Percentiles rank a stretch among this genome's conserved stretches.
Evolutionary conservation across 495 filamentous ascomycete species (phyloP).

Genomic region (Hypoxylon trugodes): DNA sequence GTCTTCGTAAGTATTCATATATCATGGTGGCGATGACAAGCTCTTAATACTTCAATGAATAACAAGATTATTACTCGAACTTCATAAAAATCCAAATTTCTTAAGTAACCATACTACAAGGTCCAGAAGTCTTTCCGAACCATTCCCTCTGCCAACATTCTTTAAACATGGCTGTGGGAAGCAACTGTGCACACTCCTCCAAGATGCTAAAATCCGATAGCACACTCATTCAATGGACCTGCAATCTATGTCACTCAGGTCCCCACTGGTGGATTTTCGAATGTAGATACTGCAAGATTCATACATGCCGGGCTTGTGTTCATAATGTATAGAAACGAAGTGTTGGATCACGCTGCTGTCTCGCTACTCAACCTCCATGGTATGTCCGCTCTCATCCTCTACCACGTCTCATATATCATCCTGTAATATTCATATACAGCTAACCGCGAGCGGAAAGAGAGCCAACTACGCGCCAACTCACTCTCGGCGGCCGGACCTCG

Average conservation of each 20-base stretch:
- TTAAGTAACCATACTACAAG: too few relatives aligned
- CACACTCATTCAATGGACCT: constrained; percentile 78
- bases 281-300: constrained; percentile 79
- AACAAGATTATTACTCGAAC: too few relatives aligned
- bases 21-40: too few relatives aligned
- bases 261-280: constrained; percentile 87
- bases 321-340: constrained; percentile 57
- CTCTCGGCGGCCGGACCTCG: too few relatives aligned
- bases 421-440: too few relatives aligned
- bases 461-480: too few relatives aligned
- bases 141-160: too few relatives aligned
- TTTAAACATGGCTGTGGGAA: constrained; percentile 67
- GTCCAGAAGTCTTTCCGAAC: too few relatives aligned
- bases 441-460: too few relatives aligned
- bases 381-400: constrained; percentile 24
- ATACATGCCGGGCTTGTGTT: constrained; percentile 74
- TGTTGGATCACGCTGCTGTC: constrained; percentile 15
- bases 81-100: too few relatives aligned
- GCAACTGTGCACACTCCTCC: constrained; percentile 73
- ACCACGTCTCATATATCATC: constrained; percentile 37
- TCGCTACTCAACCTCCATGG: constrained; percentile 14
- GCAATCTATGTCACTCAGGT: constrained; percentile 77
- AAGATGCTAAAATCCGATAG: constrained; percentile 81
- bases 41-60: too few relatives aligned
- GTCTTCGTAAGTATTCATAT: too few relatives aligned